phyloP scores from a whole-genome alignment of 768 basidiomycete species.

The Amanita pallidorosea region DNA sequence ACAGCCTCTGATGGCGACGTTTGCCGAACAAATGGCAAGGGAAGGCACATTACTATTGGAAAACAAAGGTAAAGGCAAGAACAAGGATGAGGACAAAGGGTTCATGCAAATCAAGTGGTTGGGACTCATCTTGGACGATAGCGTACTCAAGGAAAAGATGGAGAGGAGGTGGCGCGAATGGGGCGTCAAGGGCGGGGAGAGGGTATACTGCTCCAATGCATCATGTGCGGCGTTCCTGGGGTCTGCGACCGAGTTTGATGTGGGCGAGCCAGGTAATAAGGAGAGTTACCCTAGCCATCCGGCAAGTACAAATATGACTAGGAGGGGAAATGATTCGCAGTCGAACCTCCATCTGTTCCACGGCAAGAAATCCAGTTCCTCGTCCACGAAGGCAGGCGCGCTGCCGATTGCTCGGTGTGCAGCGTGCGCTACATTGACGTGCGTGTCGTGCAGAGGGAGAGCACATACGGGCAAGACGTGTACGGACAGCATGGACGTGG shows the following conservation, averaged over 20 bases:
- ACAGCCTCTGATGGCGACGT: background rate
- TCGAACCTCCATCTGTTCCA: conserved; percentile 1
- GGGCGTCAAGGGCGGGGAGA: background rate
- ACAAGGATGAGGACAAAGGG: background rate
- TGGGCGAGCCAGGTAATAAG: background rate
- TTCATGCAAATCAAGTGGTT: background rate
- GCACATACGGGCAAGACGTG: conserved; percentile 1
- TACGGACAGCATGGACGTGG: background rate
- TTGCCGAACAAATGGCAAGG: background rate
- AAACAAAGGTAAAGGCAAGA: too few relatives aligned
- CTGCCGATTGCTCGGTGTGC: conserved; percentile 17
- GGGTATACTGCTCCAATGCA: conserved; percentile 18
- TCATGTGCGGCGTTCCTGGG: conserved; percentile 14
- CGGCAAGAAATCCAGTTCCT: background rate
- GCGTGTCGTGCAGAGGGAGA: background rate
- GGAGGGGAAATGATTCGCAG: background rate
- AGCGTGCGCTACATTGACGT: conserved; percentile 7
- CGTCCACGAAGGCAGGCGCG: background rate
- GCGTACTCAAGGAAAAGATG: background rate
- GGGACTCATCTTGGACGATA: background rate
- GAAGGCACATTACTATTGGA: background rate
- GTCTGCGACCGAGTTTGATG: background rate
- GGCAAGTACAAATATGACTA: background rate
- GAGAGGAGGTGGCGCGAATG: conserved; percentile 1
- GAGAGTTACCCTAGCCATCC: background rate